phyloP scores from a whole-genome alignment of 2,329 filamentous ascomycete species.

The Beauveria sp. region DNA sequence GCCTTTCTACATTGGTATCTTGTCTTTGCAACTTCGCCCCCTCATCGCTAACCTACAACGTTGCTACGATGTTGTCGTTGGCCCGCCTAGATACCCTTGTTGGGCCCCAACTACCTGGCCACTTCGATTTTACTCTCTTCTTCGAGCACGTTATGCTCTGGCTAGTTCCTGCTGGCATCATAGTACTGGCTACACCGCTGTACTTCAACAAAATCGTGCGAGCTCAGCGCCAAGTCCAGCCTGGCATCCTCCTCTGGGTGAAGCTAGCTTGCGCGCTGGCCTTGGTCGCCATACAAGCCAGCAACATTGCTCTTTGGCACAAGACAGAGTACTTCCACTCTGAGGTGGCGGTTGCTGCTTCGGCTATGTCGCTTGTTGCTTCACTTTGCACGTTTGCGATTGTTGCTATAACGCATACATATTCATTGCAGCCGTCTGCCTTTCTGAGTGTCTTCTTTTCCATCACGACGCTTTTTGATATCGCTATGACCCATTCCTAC shows the following conservation, averaged over 20 bases:
- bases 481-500: neutral
- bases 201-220: neutral
- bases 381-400: neutral
- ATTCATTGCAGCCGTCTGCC: neutral
- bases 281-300: neutral
- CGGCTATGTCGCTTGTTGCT: neutral
- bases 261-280: neutral
- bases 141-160: slow-evolving; percentile 1
- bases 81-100: slow-evolving; percentile 18
- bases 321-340: too few relatives aligned
- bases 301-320: neutral
- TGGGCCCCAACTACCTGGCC: slow-evolving; percentile 1
- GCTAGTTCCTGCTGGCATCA: neutral
- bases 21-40: too few relatives aligned
- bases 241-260: neutral
- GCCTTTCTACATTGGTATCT: too few relatives aligned
- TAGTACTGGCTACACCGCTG: slow-evolving; percentile 11
- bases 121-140: slow-evolving; percentile 2
- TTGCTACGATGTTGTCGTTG: slow-evolving; percentile 20
- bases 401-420: neutral
- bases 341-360: neutral
- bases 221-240: neutral
- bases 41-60: too few relatives aligned
- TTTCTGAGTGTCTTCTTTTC: neutral
- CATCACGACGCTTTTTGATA: neutral